Evolutionary conservation across 805 yeast genomes (phyloP).

Genomic region (Spathaspora passalidarum): DNA sequence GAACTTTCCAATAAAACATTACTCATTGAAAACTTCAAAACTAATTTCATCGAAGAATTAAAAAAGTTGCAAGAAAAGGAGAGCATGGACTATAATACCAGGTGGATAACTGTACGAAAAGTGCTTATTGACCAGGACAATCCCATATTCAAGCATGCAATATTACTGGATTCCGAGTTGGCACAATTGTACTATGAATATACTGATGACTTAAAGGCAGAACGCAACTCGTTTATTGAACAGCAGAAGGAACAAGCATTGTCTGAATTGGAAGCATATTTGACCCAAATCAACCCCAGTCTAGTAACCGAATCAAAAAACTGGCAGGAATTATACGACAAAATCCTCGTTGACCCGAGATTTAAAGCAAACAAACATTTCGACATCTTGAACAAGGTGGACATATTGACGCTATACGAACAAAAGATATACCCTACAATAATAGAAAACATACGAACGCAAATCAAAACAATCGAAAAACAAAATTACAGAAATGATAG

Average conservation of each 20-base stretch:
- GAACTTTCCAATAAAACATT: conserved; percentile 53
- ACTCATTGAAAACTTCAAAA: conserved; percentile 53
- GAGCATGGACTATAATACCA: conserved; percentile 51
- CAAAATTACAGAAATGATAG: conserved; percentile 57
- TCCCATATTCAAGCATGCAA: conserved; percentile 60
- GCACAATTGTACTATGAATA: conserved; percentile 52
- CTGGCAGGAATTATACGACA: conserved; percentile 39
- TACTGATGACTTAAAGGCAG: conserved; percentile 35
- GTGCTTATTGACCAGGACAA: conserved; percentile 54
- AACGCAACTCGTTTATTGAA: conserved; percentile 20
- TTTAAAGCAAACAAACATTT: conserved; percentile 61
- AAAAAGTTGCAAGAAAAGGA: conserved; percentile 26
- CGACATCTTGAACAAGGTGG: conserved; percentile 50
- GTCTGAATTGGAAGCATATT: conserved; percentile 49
- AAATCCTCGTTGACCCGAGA: conserved; percentile 44
- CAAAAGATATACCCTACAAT: conserved; percentile 28
- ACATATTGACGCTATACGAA: conserved; percentile 55
- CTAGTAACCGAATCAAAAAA: conserved; percentile 21
- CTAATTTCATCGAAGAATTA: conserved; percentile 50
- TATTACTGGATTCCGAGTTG: conserved; percentile 56
- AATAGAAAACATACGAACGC: conserved; percentile 16
- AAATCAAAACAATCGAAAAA: conserved; percentile 24
- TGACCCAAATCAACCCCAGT: conserved; percentile 34
- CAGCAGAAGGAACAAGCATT: conserved; percentile 47
- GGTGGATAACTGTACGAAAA: conserved; percentile 62